A percentile compares a stretch with the other conserved stretches of the same genome.
Conservation (phyloP, 139 green algal genomes). For the Astrephomene gubernaculifera region DNA sequence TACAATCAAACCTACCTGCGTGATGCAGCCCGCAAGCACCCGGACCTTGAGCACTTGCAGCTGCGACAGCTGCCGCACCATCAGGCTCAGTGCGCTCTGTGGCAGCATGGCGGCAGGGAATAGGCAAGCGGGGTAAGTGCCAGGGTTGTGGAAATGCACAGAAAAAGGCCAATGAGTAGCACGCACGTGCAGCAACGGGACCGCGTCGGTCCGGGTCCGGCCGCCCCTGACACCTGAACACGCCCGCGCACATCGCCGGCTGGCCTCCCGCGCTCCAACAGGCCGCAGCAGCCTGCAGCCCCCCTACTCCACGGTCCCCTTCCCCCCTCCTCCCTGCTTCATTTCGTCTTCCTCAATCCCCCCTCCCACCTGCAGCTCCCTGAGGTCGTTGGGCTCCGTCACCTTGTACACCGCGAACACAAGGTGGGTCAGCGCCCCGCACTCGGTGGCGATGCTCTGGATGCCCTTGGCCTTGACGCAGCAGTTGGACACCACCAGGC, state of each 20-base stretch:
- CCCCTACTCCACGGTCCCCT: too few relatives aligned
- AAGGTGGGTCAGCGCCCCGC: constrained; percentile 36
- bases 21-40: constrained; percentile 45
- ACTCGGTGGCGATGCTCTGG: constrained; percentile 40
- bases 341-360: neutral
- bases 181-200: neutral
- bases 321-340: neutral
- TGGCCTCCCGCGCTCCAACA: neutral
- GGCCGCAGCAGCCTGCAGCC: neutral
- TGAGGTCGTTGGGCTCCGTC: constrained; percentile 28
- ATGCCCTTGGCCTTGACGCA: constrained; percentile 52
- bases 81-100: constrained; percentile 28
- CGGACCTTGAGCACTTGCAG: constrained; percentile 50
- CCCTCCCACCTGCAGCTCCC: constrained; percentile 34
- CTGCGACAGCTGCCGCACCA: constrained; percentile 34
- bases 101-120: neutral
- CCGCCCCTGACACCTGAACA: neutral
- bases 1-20: constrained; percentile 13
- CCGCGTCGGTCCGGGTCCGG: too few relatives aligned
- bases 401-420: constrained; percentile 51
- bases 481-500: constrained; percentile 45
- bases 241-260: neutral
- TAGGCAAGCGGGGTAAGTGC: neutral
- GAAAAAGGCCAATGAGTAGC: neutral
- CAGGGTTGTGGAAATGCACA: neutral